Evolutionary conservation across 2,329 filamentous ascomycete genomes (phyloP).

Genomic region (Iodosphaeria phyllophila): DNA sequence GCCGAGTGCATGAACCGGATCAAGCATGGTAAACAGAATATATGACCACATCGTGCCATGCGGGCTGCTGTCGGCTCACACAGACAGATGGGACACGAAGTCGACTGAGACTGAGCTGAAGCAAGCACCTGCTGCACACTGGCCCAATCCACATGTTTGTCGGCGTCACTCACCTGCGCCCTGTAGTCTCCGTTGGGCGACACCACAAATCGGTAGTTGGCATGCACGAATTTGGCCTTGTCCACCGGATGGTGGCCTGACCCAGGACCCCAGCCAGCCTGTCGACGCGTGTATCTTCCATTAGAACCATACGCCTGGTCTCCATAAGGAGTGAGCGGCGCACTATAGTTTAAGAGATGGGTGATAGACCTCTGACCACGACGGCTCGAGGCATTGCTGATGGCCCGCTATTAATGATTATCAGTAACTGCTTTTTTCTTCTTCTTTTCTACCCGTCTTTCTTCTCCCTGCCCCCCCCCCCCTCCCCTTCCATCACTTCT

Average conservation of each 20-base stretch:
- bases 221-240: conserved; percentile 83
- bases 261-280: conserved; percentile 66
- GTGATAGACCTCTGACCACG: conserved; percentile 95
- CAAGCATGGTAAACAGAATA: conserved; percentile 85
- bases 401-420: conserved; percentile 19
- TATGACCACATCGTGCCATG: conserved; percentile 95
- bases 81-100: conserved; percentile 87
- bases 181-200: conserved; percentile 65
- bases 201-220: conserved; percentile 95
- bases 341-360: conserved; percentile 80
- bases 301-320: conserved; percentile 28
- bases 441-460: neutral
- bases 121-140: conserved; percentile 82
- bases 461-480: neutral
- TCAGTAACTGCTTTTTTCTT: neutral
- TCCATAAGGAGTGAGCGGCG: conserved; percentile 54
- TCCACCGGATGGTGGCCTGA: conserved; percentile 82
- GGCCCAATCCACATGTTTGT: conserved; percentile 79
- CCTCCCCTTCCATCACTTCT: neutral
- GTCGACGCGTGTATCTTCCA: conserved; percentile 42
- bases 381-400: conserved; percentile 42
- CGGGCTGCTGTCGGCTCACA: conserved; percentile 82
- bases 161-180: conserved; percentile 66
- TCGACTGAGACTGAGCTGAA: conserved; percentile 70
- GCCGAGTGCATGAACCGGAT: conserved; percentile 89